Conservation (phyloP, 495 filamentous ascomycete genomes). For the Penicillium fimorum region DNA sequence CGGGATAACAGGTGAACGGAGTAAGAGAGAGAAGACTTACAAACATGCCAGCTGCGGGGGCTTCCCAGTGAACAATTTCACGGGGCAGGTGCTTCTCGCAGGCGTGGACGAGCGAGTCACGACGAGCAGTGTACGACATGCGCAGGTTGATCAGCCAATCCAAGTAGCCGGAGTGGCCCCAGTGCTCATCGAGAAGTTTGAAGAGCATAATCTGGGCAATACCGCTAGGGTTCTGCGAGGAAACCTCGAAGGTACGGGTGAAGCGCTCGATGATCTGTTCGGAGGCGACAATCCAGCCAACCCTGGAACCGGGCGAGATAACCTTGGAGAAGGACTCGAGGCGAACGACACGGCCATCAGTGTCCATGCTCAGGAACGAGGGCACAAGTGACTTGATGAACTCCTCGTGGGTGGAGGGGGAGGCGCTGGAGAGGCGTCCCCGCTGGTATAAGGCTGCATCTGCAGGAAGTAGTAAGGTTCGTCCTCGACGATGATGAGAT, state of each 20-base stretch:
- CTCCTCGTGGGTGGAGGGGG: slow-evolving; percentile 55
- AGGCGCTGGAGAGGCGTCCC: slow-evolving; percentile 47
- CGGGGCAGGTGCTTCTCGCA: slow-evolving; percentile 77
- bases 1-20: background rate
- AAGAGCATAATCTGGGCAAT: slow-evolving; percentile 78
- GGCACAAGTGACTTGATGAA: slow-evolving; percentile 62
- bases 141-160: slow-evolving; percentile 85
- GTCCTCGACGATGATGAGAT: slow-evolving; percentile 87
- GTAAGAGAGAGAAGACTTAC: slow-evolving; percentile 48
- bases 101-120: slow-evolving; percentile 75
- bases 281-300: slow-evolving; percentile 67
- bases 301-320: slow-evolving; percentile 58
- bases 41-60: slow-evolving; percentile 96
- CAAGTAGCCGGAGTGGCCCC: slow-evolving; percentile 91
- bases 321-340: slow-evolving; percentile 71
- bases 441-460: slow-evolving; percentile 78
- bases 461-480: slow-evolving; percentile 99
- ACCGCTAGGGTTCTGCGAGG: slow-evolving; percentile 79
- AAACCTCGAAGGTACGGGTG: slow-evolving; percentile 71
- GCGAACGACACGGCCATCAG: slow-evolving; percentile 66
- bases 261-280: slow-evolving; percentile 82
- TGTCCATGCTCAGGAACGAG: slow-evolving; percentile 60
- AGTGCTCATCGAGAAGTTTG: slow-evolving; percentile 88
- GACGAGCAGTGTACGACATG: slow-evolving; percentile 74
- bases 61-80: slow-evolving; percentile 77